phyloP scores from a whole-genome alignment of 1,284 basidiomycete species.

The Microbotryum scabiosae region DNA sequence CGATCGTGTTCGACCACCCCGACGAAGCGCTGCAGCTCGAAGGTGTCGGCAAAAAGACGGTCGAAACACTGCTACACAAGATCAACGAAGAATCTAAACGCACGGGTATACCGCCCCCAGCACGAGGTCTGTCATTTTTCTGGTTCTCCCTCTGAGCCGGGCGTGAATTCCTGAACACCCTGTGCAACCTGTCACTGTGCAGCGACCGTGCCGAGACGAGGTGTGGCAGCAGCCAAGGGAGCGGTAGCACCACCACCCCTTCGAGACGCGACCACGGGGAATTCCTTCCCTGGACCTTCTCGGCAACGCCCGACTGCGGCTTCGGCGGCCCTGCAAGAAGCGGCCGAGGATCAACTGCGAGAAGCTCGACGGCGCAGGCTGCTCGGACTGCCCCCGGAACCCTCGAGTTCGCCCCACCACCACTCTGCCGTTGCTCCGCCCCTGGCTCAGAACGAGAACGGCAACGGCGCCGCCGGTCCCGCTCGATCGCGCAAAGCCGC shows the following conservation, averaged over 20 bases:
- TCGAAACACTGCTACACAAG: conserved; percentile 3
- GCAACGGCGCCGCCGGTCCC: not conserved
- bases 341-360: not conserved
- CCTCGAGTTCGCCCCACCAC: not conserved
- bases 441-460: not conserved
- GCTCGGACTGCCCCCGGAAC: not conserved
- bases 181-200: too few species aligned
- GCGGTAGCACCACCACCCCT: too few species aligned
- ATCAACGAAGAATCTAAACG: conserved; percentile 5
- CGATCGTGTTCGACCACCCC: conserved; percentile 14
- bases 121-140: conserved; percentile 5
- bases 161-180: too few species aligned
- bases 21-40: conserved; percentile 12
- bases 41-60: conserved; percentile 13
- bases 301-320: too few species aligned
- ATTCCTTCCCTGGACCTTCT: too few species aligned
- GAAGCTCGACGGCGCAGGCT: not conserved
- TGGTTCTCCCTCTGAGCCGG: too few species aligned
- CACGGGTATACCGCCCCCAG: conserved; percentile 9
- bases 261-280: too few species aligned
- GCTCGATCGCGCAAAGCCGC: not conserved
- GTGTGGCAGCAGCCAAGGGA: too few species aligned
- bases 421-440: not conserved
- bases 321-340: not conserved
- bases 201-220: too few species aligned